Evolutionary conservation across 257 asterid genomes (phyloP).

Genomic region (Phtheirospermum japonicum): DNA sequence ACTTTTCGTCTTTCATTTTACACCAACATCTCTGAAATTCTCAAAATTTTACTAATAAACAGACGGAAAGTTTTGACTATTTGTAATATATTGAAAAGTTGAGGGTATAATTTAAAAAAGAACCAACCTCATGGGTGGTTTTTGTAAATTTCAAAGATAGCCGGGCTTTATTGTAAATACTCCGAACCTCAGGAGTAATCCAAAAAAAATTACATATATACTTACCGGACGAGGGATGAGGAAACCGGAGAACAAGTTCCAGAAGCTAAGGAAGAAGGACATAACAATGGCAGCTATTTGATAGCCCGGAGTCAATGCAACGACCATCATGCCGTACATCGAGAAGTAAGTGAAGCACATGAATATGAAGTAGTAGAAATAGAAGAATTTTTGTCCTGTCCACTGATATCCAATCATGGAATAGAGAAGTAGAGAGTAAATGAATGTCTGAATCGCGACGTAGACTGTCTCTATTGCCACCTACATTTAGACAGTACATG

Average conservation of each 20-base stretch:
- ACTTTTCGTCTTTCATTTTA: too few relatives aligned
- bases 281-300: constrained; percentile 79
- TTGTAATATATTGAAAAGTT: too few relatives aligned
- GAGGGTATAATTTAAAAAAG: too few relatives aligned
- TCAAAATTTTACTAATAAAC: too few relatives aligned
- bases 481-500: constrained; percentile 29
- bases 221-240: constrained; percentile 78
- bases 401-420: constrained; percentile 80
- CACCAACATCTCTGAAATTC: too few relatives aligned
- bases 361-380: constrained; percentile 80
- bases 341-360: constrained; percentile 90
- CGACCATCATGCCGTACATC: constrained; percentile 92
- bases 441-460: constrained; percentile 62
- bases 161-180: too few relatives aligned
- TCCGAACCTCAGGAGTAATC: not conserved
- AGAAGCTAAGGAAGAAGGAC: constrained; percentile 82
- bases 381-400: constrained; percentile 62
- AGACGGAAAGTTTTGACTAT: too few relatives aligned
- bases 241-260: constrained; percentile 91
- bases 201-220: not conserved
- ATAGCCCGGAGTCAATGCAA: constrained; percentile 73
- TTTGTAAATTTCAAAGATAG: too few relatives aligned
- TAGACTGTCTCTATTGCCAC: constrained; percentile 77
- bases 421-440: constrained; percentile 60
- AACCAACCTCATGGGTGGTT: too few relatives aligned